Evolutionary conservation across 305 asterid species (phyloP), one percentile per base, ranked within the genome.

Genomic region (Caryopteris hybrid): DNA sequence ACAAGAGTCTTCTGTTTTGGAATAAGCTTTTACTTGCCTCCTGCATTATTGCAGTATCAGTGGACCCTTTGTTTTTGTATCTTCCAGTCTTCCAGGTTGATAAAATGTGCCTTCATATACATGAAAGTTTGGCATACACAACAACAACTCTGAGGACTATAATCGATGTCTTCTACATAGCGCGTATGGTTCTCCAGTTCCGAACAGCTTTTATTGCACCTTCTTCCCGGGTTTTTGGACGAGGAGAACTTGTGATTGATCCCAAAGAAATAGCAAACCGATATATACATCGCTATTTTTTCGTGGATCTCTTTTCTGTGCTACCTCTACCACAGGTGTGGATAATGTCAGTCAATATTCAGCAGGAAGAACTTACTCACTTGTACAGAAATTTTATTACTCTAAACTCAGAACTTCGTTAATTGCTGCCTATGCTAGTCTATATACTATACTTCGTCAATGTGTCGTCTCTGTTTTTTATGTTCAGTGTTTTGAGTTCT

Each of bases 161-260:
- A 45, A 64, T 94, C 21, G 99, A 94, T 64, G 43, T 73, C 18
- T 91, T 94, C 62, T 94, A 91, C 72, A 34, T 89, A 25, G 68
- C 75, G 13, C 95, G 98, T 27, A 86, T 94, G 72, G 76, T 73
- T 76, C 88, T 94, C 54, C 98, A 94, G 53, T 94, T 94, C 73
- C 86, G 96, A 9, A 91, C 99, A 14, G 99, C 99, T 70, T 94
- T 83, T 56, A 89, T 94, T 64, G 99, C 99, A 29, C 99, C 99
- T 63, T 94, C 99, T 25, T 94, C 99, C 77, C 91, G 99, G 53
- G 99, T 94, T 64, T 94, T 94, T 79, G 99, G 99, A 47, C 81
- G 99, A 70, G 99, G 99, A 14, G 99, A 94, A 66, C 97, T 94
- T 50, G 99, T 94, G 50, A 91, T 91, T 64, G 98, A 94, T 80